A percentile compares a stretch with the other conserved stretches of the same genome.
phyloP scores from a whole-genome alignment of 805 yeast genomes.

The Yamadazyma nakazawae region DNA sequence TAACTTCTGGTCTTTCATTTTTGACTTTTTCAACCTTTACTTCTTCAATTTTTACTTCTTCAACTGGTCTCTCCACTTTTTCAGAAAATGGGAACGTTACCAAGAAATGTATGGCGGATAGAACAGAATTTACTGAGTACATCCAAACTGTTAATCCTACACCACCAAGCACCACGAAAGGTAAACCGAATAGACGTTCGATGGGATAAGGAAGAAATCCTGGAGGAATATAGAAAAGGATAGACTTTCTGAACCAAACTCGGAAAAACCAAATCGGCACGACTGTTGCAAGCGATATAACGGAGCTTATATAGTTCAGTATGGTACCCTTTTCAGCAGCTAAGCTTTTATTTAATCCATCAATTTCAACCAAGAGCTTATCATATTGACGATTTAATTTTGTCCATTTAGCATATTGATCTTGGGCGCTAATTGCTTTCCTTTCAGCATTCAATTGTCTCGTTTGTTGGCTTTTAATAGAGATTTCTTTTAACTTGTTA shows the following conservation, averaged over 20 bases:
- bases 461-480: constrained; percentile 41
- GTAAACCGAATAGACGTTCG: constrained; percentile 59
- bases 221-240: constrained; percentile 57
- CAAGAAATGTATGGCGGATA: constrained; percentile 21
- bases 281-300: constrained; percentile 39
- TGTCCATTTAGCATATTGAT: constrained; percentile 95
- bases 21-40: neutral
- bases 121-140: constrained; percentile 36
- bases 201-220: constrained; percentile 53
- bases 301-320: constrained; percentile 27
- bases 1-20: no score
- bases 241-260: constrained; percentile 49
- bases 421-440: constrained; percentile 74
- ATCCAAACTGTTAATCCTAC: constrained; percentile 60
- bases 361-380: constrained; percentile 51
- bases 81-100: constrained; percentile 20
- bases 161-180: constrained; percentile 60
- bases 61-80: constrained; percentile 8
- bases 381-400: constrained; percentile 75
- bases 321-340: constrained; percentile 33
- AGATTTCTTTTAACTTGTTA: constrained; percentile 22
- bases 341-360: constrained; percentile 37
- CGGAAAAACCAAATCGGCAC: constrained; percentile 49
- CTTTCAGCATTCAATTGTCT: constrained; percentile 49
- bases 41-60: constrained; percentile 10